Percentiles rank a stretch among this genome's conserved stretches.
Conservation (phyloP, 1,139 yeast genomes). For the Hemisphaericaspora xylanilytica region DNA sequence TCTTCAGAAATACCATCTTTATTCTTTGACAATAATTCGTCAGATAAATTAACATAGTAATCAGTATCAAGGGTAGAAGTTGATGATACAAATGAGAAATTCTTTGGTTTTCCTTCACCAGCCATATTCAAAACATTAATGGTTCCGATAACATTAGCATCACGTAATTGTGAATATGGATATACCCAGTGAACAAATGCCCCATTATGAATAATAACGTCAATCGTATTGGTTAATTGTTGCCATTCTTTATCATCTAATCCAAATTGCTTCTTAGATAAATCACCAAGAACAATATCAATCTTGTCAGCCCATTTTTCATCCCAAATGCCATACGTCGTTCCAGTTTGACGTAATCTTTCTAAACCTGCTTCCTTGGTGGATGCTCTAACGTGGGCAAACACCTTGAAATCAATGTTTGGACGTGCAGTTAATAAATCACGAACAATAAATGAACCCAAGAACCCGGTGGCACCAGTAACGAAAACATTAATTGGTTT, state of each 20-base stretch:
- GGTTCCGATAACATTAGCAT: conserved; percentile 89
- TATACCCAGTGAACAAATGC: conserved; percentile 99
- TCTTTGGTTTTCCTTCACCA: conserved; percentile 77
- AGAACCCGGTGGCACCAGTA: conserved; percentile 95
- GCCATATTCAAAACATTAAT: conserved; percentile 81
- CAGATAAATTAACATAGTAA: conserved; percentile 75
- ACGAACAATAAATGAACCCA: conserved; percentile 83
- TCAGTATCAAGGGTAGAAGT: conserved; percentile 90
- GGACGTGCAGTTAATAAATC: conserved; percentile 59
- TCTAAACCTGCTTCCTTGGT: conserved; percentile 66
- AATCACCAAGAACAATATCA: conserved; percentile 79
- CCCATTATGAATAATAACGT: conserved; percentile 91
- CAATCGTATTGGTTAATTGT: conserved; percentile 56
- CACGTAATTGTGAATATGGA: conserved; percentile 87
- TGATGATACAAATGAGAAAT: conserved; percentile 89
- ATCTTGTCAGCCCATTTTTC: conserved; percentile 57
- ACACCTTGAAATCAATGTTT: conserved; percentile 52
- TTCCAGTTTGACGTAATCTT: conserved; percentile 73
- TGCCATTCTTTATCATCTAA: conserved; percentile 58
- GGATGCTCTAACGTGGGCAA: conserved; percentile 89
- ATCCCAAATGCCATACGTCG: conserved; percentile 85
- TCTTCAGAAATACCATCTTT: conserved; percentile 72
- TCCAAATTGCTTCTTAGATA: conserved; percentile 72
- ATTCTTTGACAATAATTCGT: conserved; percentile 62
- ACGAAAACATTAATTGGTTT: conserved; percentile 65